Conservation (phyloP, 257 asterid species). For the Verbascum thapsus region DNA sequence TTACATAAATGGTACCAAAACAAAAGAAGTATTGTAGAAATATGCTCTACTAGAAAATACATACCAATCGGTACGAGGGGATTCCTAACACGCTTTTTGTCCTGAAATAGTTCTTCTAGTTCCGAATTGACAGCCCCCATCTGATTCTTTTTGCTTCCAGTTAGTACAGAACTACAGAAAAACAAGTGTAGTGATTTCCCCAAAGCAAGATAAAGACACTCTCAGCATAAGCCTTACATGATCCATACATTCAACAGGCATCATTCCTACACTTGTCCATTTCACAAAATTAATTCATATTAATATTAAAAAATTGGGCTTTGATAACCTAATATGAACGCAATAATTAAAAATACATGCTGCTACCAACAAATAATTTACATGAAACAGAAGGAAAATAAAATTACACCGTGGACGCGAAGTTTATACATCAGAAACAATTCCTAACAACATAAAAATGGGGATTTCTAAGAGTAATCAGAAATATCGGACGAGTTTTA, state of each 20-base stretch:
- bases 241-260: neutral
- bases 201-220: neutral
- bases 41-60: neutral
- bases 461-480: too few relatives aligned
- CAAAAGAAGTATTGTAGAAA: neutral
- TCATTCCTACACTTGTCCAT: neutral
- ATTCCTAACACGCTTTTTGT: constrained; percentile 65
- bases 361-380: too few relatives aligned
- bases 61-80: constrained; percentile 83
- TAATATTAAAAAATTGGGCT: too few relatives aligned
- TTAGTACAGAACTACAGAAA: constrained; percentile 18
- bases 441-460: too few relatives aligned
- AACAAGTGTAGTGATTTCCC: neutral
- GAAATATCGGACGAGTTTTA: too few relatives aligned
- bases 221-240: neutral
- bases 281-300: neutral
- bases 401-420: too few relatives aligned
- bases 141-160: constrained; percentile 32
- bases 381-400: too few relatives aligned
- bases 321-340: too few relatives aligned
- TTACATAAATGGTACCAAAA: neutral
- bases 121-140: constrained; percentile 75
- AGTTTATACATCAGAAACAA: too few relatives aligned
- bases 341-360: too few relatives aligned
- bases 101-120: constrained; percentile 64